Conservation (phyloP, 2,329 filamentous ascomycete genomes). For the Cercospora zeae-maydis region DNA sequence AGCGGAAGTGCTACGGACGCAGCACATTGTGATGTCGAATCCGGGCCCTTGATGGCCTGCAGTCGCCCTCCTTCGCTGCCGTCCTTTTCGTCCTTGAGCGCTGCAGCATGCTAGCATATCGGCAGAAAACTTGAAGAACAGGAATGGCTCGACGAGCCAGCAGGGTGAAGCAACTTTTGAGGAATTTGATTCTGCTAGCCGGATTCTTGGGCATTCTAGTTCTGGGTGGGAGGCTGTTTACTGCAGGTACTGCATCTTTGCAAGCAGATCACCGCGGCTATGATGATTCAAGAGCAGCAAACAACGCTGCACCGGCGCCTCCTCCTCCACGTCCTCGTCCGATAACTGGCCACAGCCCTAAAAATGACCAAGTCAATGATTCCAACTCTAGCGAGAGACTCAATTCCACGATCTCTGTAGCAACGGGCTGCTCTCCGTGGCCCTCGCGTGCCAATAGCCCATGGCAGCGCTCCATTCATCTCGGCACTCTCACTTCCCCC, state of each 20-base stretch:
- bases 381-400: not conserved
- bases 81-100: too few species aligned
- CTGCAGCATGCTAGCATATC: not conserved
- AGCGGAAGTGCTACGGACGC: too few species aligned
- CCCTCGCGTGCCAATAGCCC: not conserved
- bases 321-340: not conserved
- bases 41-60: too few species aligned
- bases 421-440: not conserved
- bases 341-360: not conserved
- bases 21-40: too few species aligned
- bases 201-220: not conserved
- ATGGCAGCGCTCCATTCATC: not conserved
- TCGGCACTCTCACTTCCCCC: not conserved
- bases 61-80: too few species aligned
- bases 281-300: not conserved
- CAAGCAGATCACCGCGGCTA: not conserved
- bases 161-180: not conserved
- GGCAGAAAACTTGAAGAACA: not conserved
- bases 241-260: not conserved
- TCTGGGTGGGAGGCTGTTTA: not conserved
- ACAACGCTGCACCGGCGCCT: not conserved
- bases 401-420: not conserved
- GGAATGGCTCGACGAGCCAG: not conserved
- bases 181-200: not conserved
- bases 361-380: not conserved